A percentile compares a stretch with the other conserved stretches of the same genome.
Conservation (phyloP, 805 yeast species). For the Sporopachydermia quercuum region DNA sequence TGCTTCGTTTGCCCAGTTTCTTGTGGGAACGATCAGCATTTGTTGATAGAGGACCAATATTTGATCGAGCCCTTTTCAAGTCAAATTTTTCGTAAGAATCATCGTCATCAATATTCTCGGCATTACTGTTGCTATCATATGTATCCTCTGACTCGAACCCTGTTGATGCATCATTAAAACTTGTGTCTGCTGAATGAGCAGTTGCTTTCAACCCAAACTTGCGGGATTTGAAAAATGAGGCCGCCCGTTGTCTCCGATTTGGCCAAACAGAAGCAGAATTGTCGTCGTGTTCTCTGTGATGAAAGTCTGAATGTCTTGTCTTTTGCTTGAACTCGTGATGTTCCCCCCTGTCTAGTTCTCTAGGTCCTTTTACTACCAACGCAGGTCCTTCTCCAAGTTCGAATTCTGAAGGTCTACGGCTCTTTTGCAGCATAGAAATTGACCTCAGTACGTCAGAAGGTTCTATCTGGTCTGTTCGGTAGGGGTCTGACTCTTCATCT, state of each 20-base stretch:
- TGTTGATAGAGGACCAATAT: conserved; percentile 20
- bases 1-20: conserved; percentile 29
- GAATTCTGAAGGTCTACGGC: conserved; percentile 11
- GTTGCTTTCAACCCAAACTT: neutral
- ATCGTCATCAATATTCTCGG: conserved; percentile 5
- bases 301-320: conserved; percentile 5
- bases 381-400: conserved; percentile 64
- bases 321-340: conserved; percentile 18
- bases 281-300: no score
- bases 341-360: conserved; percentile 37
- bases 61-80: conserved; percentile 19
- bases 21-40: conserved; percentile 21
- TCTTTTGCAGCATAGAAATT: conserved; percentile 60
- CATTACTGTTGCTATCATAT: conserved; percentile 8
- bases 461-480: conserved; percentile 22
- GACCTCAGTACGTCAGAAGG: conserved; percentile 81
- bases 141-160: conserved; percentile 4
- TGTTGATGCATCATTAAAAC: no score
- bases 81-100: conserved; percentile 2
- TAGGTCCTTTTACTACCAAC: conserved; percentile 61
- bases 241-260: neutral
- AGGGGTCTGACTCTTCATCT: conserved; percentile 4
- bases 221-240: neutral
- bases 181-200: neutral
- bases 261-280: neutral